A percentile compares a stretch with the other conserved stretches of the same genome.
These are phyloP conservation scores for Kwoniella dendrophila DNA, from an alignment of 768 basidiomycete species.

Conservation along the genomic window DNA sequence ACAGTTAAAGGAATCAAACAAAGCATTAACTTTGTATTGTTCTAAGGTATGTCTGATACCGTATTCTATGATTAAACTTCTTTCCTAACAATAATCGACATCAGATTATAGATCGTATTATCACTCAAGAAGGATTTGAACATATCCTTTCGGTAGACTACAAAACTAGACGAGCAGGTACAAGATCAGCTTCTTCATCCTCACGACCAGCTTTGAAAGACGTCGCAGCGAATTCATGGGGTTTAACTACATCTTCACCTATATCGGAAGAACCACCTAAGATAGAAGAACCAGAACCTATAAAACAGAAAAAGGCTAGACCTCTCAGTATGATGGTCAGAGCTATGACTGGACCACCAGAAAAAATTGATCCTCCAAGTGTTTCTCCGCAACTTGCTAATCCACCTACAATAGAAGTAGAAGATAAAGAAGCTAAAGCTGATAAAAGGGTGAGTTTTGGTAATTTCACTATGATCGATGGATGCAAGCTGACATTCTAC, in stretches of 20 bases:
- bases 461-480: not conserved
- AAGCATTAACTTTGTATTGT: constrained; percentile 89
- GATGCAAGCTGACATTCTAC: not conserved
- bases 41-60: constrained; percentile 67
- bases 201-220: constrained; percentile 19
- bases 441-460: constrained; percentile 43
- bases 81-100: not conserved
- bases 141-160: constrained; percentile 91
- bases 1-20: constrained; percentile 90
- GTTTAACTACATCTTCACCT: constrained; percentile 3
- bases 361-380: constrained; percentile 1
- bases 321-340: constrained; percentile 50
- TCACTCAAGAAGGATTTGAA: constrained; percentile 90
- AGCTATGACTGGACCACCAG: constrained; percentile 24
- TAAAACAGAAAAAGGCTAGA: constrained; percentile 36
- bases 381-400: not conserved
- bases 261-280: constrained; percentile 5
- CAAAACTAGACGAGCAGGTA: constrained; percentile 41
- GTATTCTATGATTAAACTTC: not conserved
- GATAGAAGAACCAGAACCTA: not conserved
- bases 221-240: not conserved
- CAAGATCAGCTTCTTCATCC: not conserved
- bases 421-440: constrained; percentile 33
- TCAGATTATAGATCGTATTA: constrained; percentile 90
- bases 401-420: constrained; percentile 3